phyloP scores from a whole-genome alignment of 1,284 basidiomycete species.

The Pseudozyma pruni region DNA sequence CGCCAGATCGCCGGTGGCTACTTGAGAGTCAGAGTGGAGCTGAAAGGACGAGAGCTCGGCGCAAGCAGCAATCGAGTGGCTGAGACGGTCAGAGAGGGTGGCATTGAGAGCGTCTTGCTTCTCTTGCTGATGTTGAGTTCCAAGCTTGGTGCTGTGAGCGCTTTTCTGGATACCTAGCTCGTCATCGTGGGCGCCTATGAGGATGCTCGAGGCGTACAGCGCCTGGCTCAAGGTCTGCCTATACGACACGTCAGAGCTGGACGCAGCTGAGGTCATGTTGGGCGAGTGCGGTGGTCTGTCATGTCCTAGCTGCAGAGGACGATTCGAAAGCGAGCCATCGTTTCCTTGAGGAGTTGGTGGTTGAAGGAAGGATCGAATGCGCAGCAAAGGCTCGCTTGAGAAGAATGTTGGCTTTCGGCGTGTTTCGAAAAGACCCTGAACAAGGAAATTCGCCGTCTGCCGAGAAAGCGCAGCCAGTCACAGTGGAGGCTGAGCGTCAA shows the following conservation, averaged over 20 bases:
- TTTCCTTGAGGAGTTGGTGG: too few relatives aligned
- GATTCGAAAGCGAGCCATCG: too few relatives aligned
- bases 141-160: slow-evolving; percentile 22
- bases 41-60: slow-evolving; percentile 14
- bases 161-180: slow-evolving; percentile 38
- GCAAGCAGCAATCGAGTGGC: slow-evolving; percentile 13
- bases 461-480: slow-evolving; percentile 5
- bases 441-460: not conserved
- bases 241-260: slow-evolving; percentile 27
- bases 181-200: slow-evolving; percentile 31
- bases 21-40: slow-evolving; percentile 13
- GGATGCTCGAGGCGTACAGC: slow-evolving; percentile 35
- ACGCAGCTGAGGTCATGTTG: slow-evolving; percentile 23
- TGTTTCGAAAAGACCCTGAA: slow-evolving; percentile 22
- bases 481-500: slow-evolving; percentile 1
- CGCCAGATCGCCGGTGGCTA: slow-evolving; percentile 37
- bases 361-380: too few relatives aligned
- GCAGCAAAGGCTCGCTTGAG: too few relatives aligned
- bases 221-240: slow-evolving; percentile 33
- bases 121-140: slow-evolving; percentile 17
- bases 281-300: too few relatives aligned
- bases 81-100: slow-evolving; percentile 19
- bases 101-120: slow-evolving; percentile 19
- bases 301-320: too few relatives aligned
- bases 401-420: slow-evolving; percentile 4